These are phyloP conservation scores for Fagus sylvatica DNA, from an alignment of 306 rosid genomes.

Conservation along the genomic window DNA sequence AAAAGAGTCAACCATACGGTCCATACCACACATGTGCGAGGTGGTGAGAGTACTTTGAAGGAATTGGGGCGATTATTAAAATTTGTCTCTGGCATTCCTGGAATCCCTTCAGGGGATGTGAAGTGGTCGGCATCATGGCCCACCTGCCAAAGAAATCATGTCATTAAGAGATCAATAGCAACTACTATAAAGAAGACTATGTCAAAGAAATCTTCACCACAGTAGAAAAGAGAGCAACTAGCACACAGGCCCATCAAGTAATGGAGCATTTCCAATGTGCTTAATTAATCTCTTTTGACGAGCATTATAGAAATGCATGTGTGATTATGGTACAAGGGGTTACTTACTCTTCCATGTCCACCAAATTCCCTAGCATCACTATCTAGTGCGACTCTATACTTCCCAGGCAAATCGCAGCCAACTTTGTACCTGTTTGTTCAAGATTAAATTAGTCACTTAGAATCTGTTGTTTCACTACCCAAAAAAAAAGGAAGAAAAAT, in stretches of 20 bases:
- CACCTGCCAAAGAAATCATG: slow-evolving; percentile 50
- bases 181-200: slow-evolving; percentile 13
- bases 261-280: too few relatives aligned
- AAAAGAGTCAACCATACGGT: slow-evolving; percentile 15
- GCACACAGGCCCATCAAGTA: neutral
- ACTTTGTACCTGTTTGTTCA: slow-evolving; percentile 74
- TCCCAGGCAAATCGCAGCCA: slow-evolving; percentile 98
- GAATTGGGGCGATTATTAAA: slow-evolving; percentile 96
- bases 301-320: neutral
- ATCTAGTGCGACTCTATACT: slow-evolving; percentile 90
- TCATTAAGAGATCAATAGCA: slow-evolving; percentile 5
- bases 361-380: slow-evolving; percentile 86
- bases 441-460: slow-evolving; percentile 20
- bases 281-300: too few relatives aligned
- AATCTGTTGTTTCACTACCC: slow-evolving; percentile 7
- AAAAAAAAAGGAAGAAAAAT: too few relatives aligned
- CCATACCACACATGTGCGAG: slow-evolving; percentile 76
- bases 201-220: slow-evolving; percentile 3
- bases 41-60: slow-evolving; percentile 76
- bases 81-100: slow-evolving; percentile 88
- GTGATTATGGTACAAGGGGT: slow-evolving; percentile 4
- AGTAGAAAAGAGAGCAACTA: slow-evolving; percentile 17
- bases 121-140: slow-evolving; percentile 78
- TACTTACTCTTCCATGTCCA: slow-evolving; percentile 92
- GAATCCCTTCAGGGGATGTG: slow-evolving; percentile 89